A percentile compares a stretch with the other conserved stretches of the same genome.
Conservation (phyloP, 108 stramenopile species). For the Skeletonema menzelii region DNA sequence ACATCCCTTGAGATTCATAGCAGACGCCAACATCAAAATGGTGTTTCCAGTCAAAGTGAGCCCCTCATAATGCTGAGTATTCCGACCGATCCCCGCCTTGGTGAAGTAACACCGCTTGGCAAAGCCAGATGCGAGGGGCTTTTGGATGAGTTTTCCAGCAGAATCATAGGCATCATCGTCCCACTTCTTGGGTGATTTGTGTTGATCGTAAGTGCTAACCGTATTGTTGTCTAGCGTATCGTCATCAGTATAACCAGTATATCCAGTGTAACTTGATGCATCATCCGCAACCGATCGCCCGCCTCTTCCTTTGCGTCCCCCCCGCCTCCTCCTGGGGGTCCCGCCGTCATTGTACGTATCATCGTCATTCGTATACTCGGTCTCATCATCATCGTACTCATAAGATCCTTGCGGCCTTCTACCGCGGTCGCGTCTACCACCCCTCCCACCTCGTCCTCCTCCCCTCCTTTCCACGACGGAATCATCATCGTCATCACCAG, state of each 20-base stretch:
- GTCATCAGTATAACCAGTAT: conserved; percentile 14
- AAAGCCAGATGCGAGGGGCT: conserved; percentile 78
- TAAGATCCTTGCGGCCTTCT: conserved; percentile 30
- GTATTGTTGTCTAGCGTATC: neutral
- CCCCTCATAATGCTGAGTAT: conserved; percentile 87
- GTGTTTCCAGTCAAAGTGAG: conserved; percentile 85
- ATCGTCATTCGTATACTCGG: conserved; percentile 36
- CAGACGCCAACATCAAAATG: conserved; percentile 80
- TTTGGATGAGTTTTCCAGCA: conserved; percentile 25
- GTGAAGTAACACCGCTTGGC: conserved; percentile 90
- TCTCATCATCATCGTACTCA: conserved; percentile 43
- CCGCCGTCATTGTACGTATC: conserved; percentile 27
- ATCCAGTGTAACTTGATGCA: conserved; percentile 14
- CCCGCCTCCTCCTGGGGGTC: neutral
- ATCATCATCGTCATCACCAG: conserved; percentile 26
- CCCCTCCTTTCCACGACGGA: conserved; percentile 2
- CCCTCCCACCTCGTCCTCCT: neutral
- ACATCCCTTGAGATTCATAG: conserved; percentile 91
- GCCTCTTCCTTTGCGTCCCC: conserved; percentile 10
- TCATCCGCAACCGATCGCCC: conserved; percentile 33
- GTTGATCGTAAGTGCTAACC: neutral
- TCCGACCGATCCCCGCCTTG: conserved; percentile 81
- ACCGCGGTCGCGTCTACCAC: neutral
- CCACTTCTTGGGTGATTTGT: neutral
- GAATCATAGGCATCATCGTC: conserved; percentile 15